Conservation (phyloP, 179 eudicot genomes). For the Gypsophila paniculata region DNA sequence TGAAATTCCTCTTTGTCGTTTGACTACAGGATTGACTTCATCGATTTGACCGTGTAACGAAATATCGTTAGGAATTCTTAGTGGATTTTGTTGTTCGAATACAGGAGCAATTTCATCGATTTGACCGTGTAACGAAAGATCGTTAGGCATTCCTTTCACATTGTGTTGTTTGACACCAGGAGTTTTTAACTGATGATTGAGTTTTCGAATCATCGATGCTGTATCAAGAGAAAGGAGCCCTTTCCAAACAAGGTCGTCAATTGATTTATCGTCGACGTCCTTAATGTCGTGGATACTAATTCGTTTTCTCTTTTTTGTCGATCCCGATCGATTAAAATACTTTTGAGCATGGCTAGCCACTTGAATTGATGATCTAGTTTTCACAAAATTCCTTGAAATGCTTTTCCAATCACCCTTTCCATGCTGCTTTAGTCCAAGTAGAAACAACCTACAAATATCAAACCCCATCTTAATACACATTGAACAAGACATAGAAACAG, state of each 20-base stretch:
- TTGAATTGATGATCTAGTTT: constrained; percentile 4
- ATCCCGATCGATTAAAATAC: background rate
- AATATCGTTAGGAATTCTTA: no score
- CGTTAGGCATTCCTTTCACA: background rate
- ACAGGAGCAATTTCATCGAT: background rate
- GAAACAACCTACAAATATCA: constrained; percentile 17
- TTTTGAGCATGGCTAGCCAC: constrained; percentile 31
- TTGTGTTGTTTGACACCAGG: background rate
- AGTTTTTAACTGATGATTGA: background rate
- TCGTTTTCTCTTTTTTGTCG: background rate
- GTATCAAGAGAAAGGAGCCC: background rate
- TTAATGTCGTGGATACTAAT: constrained; percentile 13
- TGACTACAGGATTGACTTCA: no score
- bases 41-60: no score
- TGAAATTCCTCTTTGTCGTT: no score
- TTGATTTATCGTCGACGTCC: background rate
- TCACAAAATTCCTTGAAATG: constrained; percentile 11
- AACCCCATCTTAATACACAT: no score
- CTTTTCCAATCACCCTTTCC: constrained; percentile 15
- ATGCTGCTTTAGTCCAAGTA: constrained; percentile 1
- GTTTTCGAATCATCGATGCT: background rate
- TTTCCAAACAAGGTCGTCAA: background rate
- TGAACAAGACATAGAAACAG: no score
- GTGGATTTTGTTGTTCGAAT: background rate
- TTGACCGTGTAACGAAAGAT: background rate